Evolutionary conservation across 345 rosid species (phyloP).

Genomic region (Rubroshorea leprosula): DNA sequence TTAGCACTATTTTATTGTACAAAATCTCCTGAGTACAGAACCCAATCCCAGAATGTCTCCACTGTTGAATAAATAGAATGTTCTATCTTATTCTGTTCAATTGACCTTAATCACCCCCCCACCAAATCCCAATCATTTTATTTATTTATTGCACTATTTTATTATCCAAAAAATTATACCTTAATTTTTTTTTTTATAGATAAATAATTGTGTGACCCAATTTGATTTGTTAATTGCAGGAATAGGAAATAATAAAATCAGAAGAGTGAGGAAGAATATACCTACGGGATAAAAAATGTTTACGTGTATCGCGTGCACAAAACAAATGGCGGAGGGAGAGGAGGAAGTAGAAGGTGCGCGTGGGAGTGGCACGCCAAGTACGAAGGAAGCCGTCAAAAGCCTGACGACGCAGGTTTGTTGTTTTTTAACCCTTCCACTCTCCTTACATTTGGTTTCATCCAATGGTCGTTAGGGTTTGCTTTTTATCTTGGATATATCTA

Average conservation of each 20-base stretch:
- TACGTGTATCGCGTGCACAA: constrained; percentile 95
- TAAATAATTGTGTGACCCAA: no score
- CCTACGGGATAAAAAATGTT: constrained; percentile 55
- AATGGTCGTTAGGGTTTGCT: constrained; percentile 10
- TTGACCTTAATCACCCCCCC: no score
- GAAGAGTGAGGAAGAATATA: background rate
- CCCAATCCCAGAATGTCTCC: constrained; percentile 12
- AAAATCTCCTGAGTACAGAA: background rate
- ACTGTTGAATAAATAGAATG: constrained; percentile 12
- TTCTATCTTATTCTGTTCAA: constrained; percentile 14
- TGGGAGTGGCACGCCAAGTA: constrained; percentile 68
- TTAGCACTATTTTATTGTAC: constrained; percentile 1
- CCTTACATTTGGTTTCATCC: constrained; percentile 17
- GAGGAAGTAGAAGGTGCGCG: constrained; percentile 75
- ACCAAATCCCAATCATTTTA: background rate
- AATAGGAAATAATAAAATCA: background rate
- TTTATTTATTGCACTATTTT: background rate
- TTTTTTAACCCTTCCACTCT: constrained; percentile 9
- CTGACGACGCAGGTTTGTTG: constrained; percentile 80
- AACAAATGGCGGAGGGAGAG: constrained; percentile 71
- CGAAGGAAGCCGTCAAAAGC: constrained; percentile 99
- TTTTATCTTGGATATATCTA: no score
- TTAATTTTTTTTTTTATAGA: no score
- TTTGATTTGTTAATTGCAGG: background rate
- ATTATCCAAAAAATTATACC: no score